phyloP scores from a whole-genome alignment of 345 rosid species.

The thale cress (Arabidopsis thaliana) region DNA sequence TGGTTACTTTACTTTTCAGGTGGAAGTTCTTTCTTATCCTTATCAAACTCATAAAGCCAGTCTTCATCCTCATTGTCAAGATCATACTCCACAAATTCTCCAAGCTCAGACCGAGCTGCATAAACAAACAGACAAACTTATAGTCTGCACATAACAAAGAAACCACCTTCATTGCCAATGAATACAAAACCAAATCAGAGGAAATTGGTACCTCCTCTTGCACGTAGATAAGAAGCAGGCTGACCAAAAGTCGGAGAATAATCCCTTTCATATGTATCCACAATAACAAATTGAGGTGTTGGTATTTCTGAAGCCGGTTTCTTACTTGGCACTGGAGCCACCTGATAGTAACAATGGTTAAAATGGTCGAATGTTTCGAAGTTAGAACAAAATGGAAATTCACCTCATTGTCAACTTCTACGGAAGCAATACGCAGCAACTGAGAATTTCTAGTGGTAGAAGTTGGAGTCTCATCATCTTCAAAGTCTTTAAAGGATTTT shows the following conservation, averaged over 20 bases:
- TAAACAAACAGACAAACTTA: background rate
- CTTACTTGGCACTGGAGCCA: conserved; percentile 66
- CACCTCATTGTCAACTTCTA: conserved; percentile 65
- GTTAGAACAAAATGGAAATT: background rate
- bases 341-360: conserved; percentile 39
- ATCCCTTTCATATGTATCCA: conserved; percentile 92
- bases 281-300: conserved; percentile 85
- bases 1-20: conserved; percentile 67
- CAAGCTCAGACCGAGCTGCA: conserved; percentile 96
- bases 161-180: background rate
- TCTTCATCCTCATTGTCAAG: conserved; percentile 98
- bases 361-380: background rate
- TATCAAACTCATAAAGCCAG: conserved; percentile 78
- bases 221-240: conserved; percentile 87
- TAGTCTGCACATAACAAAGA: background rate
- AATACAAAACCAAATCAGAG: background rate
- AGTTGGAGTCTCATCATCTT: conserved; percentile 91
- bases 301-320: conserved; percentile 85
- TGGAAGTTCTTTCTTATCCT: conserved; percentile 61
- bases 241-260: conserved; percentile 79
- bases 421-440: conserved; percentile 62
- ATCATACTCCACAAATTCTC: conserved; percentile 97
- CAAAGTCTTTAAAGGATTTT: conserved; percentile 87
- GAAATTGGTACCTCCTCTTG: conserved; percentile 81
- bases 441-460: conserved; percentile 78